phyloP scores from a whole-genome alignment of 257 asterid species.

The Capsicum pubescens region DNA sequence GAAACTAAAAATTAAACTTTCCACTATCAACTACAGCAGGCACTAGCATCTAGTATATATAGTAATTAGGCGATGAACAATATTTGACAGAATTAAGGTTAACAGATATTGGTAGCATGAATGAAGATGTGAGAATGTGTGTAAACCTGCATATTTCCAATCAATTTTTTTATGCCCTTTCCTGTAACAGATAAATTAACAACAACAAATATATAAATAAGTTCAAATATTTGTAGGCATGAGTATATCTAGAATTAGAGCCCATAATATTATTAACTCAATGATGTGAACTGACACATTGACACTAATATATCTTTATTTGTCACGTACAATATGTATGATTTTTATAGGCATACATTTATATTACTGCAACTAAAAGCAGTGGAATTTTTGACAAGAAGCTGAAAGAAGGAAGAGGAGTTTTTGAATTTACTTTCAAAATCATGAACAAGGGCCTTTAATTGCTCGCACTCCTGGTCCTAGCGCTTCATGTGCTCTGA shows the following conservation, averaged over 20 bases:
- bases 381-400: slow-evolving; percentile 25
- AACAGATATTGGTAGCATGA: neutral
- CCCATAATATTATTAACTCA: slow-evolving; percentile 16
- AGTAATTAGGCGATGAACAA: slow-evolving; percentile 28
- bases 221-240: slow-evolving; percentile 19
- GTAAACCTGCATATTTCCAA: slow-evolving; percentile 77
- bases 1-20: too few relatives aligned
- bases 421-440: slow-evolving; percentile 67
- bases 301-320: neutral
- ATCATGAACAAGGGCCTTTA: slow-evolving; percentile 86
- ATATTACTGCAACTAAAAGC: slow-evolving; percentile 22
- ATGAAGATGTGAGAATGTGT: slow-evolving; percentile 24
- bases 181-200: slow-evolving; percentile 56
- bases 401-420: slow-evolving; percentile 32
- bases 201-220: slow-evolving; percentile 25
- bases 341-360: neutral
- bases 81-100: slow-evolving; percentile 5
- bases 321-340: neutral
- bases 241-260: neutral
- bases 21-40: slow-evolving; percentile 97
- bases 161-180: slow-evolving; percentile 70
- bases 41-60: slow-evolving; percentile 68
- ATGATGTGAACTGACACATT: slow-evolving; percentile 6
- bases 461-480: slow-evolving; percentile 73
- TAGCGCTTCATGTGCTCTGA: slow-evolving; percentile 76